Percentiles rank a stretch among this genome's conserved stretches.
phyloP scores from a whole-genome alignment of 2,329 filamentous ascomycete genomes.

The Claviceps digitariae region DNA sequence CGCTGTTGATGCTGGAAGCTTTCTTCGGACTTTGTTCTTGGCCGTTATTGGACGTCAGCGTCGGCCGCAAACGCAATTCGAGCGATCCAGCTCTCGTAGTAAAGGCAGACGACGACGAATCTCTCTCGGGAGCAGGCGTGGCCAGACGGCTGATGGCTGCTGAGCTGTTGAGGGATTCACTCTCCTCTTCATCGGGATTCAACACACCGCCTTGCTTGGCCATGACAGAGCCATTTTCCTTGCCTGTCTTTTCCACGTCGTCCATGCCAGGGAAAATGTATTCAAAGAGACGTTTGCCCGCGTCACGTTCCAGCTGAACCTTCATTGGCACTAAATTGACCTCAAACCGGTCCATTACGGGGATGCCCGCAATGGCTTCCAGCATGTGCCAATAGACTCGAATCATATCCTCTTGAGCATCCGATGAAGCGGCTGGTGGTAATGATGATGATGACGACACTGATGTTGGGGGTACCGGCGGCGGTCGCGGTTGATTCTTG shows the following conservation, averaged over 20 bases:
- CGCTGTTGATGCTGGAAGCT: conserved; percentile 32
- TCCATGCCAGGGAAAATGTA: conserved; percentile 90
- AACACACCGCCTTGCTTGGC: conserved; percentile 23
- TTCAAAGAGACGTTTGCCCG: conserved; percentile 86
- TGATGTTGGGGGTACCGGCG: neutral
- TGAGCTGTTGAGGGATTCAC: conserved; percentile 30
- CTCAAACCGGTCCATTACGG: conserved; percentile 94
- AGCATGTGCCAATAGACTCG: conserved; percentile 96
- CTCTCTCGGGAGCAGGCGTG: conserved; percentile 29
- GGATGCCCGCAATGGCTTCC: conserved; percentile 93
- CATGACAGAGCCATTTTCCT: conserved; percentile 43
- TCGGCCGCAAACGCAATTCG: conserved; percentile 72
- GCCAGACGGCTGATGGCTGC: conserved; percentile 20
- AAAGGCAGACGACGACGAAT: conserved; percentile 28
- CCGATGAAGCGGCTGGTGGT: too few relatives aligned
- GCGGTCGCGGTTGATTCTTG: conserved; percentile 19
- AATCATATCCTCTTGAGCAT: conserved; percentile 61
- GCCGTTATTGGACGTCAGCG: conserved; percentile 47
- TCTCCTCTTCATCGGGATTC: conserved; percentile 21
- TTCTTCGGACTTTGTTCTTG: conserved; percentile 27
- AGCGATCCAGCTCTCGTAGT: conserved; percentile 57
- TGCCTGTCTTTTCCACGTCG: conserved; percentile 36
- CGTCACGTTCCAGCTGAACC: conserved; percentile 83
- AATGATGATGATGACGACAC: neutral
- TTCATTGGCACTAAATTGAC: conserved; percentile 87